These are phyloP conservation scores for Sporothrix brasiliensis DNA, from an alignment of 2,329 filamentous ascomycete species.

Conservation along the genomic window DNA sequence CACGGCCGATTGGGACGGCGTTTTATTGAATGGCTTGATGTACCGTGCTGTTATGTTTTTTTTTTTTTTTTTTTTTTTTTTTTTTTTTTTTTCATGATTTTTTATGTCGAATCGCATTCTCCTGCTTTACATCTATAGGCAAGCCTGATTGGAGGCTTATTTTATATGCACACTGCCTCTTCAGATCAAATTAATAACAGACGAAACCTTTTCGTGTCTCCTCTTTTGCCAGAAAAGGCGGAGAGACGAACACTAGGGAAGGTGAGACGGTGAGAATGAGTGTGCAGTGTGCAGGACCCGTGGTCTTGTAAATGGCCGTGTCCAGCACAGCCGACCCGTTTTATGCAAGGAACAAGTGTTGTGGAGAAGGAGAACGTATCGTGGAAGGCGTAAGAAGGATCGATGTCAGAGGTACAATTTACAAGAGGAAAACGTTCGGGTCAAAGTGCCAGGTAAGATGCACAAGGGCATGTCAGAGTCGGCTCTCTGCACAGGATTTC, in stretches of 20 bases:
- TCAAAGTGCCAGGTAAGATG: neutral
- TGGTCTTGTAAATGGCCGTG: neutral
- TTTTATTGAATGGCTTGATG: neutral
- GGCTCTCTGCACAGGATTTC: neutral
- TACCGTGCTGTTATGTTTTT: neutral
- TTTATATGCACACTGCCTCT: neutral
- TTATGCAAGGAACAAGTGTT: slow-evolving; percentile 19
- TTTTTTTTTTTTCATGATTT: neutral
- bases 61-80: neutral
- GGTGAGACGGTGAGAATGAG: too few relatives aligned
- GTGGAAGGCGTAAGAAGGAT: too few relatives aligned
- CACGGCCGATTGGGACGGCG: slow-evolving; percentile 21
- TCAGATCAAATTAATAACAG: neutral
- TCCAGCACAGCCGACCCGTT: neutral
- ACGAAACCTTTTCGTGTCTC: too few relatives aligned
- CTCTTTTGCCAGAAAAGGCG: too few relatives aligned
- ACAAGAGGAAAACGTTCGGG: neutral
- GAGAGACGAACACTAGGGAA: too few relatives aligned
- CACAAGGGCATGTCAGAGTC: too few relatives aligned
- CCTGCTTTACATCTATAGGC: slow-evolving; percentile 8
- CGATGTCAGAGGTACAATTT: too few relatives aligned
- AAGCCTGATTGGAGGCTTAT: slow-evolving; percentile 19
- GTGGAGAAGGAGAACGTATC: neutral
- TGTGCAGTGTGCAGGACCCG: too few relatives aligned
- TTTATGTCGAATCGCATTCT: neutral